These are phyloP conservation scores for Ophiostoma populinum DNA, from an alignment of 2,329 filamentous ascomycete species.

Conservation along the genomic window DNA sequence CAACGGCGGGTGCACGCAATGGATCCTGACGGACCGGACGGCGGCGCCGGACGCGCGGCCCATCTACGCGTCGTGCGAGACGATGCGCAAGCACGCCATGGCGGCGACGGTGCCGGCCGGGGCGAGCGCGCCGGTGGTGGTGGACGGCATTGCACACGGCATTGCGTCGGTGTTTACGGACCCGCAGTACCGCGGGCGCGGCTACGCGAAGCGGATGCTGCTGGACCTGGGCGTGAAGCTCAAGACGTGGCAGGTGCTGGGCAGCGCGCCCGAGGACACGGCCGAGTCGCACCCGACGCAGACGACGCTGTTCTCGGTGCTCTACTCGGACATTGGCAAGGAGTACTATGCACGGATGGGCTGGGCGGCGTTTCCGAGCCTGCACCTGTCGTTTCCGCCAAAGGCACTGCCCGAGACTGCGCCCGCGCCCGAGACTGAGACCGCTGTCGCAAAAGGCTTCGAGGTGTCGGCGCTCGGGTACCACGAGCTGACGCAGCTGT, in stretches of 20 bases:
- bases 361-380: slow-evolving; percentile 59
- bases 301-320: slow-evolving; percentile 49
- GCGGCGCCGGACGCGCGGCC: slow-evolving; percentile 25
- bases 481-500: slow-evolving; percentile 42
- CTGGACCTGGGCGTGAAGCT: slow-evolving; percentile 37
- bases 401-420: background rate
- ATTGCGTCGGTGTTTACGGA: slow-evolving; percentile 68
- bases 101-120: slow-evolving; percentile 12
- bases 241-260: slow-evolving; percentile 18
- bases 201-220: slow-evolving; percentile 67
- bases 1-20: slow-evolving; percentile 41
- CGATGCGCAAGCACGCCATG: slow-evolving; percentile 38
- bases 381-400: slow-evolving; percentile 49
- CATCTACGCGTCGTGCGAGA: slow-evolving; percentile 47
- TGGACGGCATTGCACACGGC: slow-evolving; percentile 49
- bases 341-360: slow-evolving; percentile 61
- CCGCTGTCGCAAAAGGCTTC: background rate
- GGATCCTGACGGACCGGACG: slow-evolving; percentile 40
- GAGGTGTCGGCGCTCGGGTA: slow-evolving; percentile 30
- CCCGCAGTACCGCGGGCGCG: slow-evolving; percentile 46
- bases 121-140: background rate
- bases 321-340: slow-evolving; percentile 79
- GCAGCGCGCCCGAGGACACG: slow-evolving; percentile 12
- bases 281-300: slow-evolving; percentile 1
- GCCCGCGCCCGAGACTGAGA: background rate